A percentile compares a stretch with the other conserved stretches of the same genome.
Conservation (phyloP, 768 basidiomycete genomes). For the Lentinula guzmanii region DNA sequence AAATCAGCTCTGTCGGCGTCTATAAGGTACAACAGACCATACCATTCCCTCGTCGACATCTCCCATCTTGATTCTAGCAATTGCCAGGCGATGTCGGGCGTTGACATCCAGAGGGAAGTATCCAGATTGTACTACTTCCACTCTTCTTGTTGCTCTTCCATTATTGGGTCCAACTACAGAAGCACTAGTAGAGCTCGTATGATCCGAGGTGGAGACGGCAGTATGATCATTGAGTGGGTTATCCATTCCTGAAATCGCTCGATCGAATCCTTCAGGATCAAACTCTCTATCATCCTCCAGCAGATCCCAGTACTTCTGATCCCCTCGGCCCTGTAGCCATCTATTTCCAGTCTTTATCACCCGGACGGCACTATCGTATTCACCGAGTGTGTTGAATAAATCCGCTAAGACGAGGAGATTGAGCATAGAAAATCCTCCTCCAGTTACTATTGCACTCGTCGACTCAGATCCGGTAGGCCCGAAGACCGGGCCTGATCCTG, state of each 20-base stretch:
- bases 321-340: conserved; percentile 84
- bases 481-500: conserved; percentile 28
- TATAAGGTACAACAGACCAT: conserved; percentile 12
- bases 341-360: conserved; percentile 71
- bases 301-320: conserved; percentile 74
- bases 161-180: conserved; percentile 7
- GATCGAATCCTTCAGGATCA: conserved; percentile 29
- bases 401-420: conserved; percentile 86
- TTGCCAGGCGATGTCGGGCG: conserved; percentile 76
- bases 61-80: conserved; percentile 77
- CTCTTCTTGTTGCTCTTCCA: conserved; percentile 23
- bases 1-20: not conserved
- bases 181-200: not conserved
- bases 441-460: conserved; percentile 22
- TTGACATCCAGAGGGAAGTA: conserved; percentile 65
- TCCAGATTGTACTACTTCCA: conserved; percentile 37
- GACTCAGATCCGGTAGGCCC: conserved; percentile 7
- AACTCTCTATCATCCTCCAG: conserved; percentile 89
- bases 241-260: conserved; percentile 7
- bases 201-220: not conserved
- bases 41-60: conserved; percentile 82
- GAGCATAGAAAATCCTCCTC: conserved; percentile 53
- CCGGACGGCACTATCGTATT: conserved; percentile 61
- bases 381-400: conserved; percentile 65
- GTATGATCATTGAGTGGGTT: conserved; percentile 10